These are phyloP conservation scores for Fusarium devonianum DNA, from an alignment of 2,329 filamentous ascomycete genomes.

Conservation along the genomic window DNA sequence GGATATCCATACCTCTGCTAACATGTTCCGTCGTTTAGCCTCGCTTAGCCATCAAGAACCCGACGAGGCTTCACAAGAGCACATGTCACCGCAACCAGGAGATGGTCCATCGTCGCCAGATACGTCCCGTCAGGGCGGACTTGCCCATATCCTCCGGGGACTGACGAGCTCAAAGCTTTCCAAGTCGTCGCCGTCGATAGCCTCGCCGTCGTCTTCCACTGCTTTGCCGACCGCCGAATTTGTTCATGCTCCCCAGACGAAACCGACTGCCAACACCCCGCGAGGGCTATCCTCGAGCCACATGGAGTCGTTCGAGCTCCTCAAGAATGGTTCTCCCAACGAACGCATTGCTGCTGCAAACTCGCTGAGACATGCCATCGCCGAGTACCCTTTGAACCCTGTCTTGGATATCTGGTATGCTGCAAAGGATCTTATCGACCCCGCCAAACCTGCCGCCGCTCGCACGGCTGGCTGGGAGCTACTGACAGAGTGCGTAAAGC, in stretches of 20 bases:
- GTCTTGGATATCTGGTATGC: conserved; percentile 71
- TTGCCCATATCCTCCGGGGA: conserved; percentile 70
- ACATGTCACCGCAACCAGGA: conserved; percentile 68
- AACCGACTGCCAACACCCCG: conserved; percentile 48
- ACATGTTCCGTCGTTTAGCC: conserved; percentile 43
- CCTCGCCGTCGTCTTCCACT: conserved; percentile 50
- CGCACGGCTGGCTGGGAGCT: conserved; percentile 71
- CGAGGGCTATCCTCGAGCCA: conserved; percentile 59
- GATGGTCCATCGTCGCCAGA: conserved; percentile 64
- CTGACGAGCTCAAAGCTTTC: conserved; percentile 63
- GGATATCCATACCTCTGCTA: conserved; percentile 38
- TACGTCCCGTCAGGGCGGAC: conserved; percentile 61
- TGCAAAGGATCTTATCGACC: conserved; percentile 69
- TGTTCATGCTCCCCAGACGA: conserved; percentile 51
- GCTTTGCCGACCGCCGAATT: conserved; percentile 54
- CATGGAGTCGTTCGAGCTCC: conserved; percentile 60
- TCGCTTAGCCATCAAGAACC: conserved; percentile 37
- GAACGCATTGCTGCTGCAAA: conserved; percentile 66
- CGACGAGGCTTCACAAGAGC: conserved; percentile 48
- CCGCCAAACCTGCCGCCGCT: conserved; percentile 59
- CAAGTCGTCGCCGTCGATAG: conserved; percentile 57
- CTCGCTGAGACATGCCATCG: conserved; percentile 62
- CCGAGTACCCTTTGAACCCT: conserved; percentile 65
- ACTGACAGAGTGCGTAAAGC: conserved; percentile 69
- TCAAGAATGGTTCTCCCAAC: conserved; percentile 59